A percentile compares a stretch with the other conserved stretches of the same genome.
These are phyloP conservation scores for Calonectria ilicicola DNA, from an alignment of 2,329 filamentous ascomycete genomes.

Conservation along the genomic window DNA sequence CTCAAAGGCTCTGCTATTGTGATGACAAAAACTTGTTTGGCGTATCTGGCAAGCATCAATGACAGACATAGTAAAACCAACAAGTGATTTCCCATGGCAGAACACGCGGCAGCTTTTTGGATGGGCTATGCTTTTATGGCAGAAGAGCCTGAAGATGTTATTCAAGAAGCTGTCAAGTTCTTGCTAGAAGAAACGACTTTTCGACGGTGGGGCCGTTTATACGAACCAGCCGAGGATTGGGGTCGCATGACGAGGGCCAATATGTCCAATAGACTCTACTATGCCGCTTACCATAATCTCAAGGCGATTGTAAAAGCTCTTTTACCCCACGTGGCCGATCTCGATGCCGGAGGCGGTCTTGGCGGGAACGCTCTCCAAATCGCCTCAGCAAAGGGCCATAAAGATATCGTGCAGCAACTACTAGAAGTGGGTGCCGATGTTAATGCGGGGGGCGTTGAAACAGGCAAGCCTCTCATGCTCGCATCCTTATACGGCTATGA, in stretches of 20 bases:
- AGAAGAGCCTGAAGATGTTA: slow-evolving; percentile 17
- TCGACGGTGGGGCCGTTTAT: slow-evolving; percentile 24
- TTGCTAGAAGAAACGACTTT: slow-evolving; percentile 25
- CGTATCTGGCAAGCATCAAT: slow-evolving; percentile 32
- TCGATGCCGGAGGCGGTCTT: background rate
- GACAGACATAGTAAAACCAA: slow-evolving; percentile 6
- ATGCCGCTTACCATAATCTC: background rate
- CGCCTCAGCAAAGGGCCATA: background rate
- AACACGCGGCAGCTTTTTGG: slow-evolving; percentile 36
- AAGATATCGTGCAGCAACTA: background rate
- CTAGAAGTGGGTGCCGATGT: background rate
- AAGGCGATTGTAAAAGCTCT: background rate
- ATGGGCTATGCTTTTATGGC: background rate
- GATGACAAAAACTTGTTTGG: slow-evolving; percentile 37
- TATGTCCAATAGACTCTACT: background rate
- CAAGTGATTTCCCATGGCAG: slow-evolving; percentile 31
- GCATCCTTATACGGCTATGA: background rate
- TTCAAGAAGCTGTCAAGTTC: slow-evolving; percentile 21
- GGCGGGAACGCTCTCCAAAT: background rate
- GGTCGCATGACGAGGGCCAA: background rate
- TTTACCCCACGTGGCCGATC: background rate
- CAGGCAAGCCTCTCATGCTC: background rate
- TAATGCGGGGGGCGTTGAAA: background rate
- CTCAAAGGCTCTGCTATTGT: slow-evolving; percentile 8
- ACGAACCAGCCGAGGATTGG: background rate